Evolutionary conservation across 257 asterid species (phyloP).

Genomic region (Verbascum thapsus): DNA sequence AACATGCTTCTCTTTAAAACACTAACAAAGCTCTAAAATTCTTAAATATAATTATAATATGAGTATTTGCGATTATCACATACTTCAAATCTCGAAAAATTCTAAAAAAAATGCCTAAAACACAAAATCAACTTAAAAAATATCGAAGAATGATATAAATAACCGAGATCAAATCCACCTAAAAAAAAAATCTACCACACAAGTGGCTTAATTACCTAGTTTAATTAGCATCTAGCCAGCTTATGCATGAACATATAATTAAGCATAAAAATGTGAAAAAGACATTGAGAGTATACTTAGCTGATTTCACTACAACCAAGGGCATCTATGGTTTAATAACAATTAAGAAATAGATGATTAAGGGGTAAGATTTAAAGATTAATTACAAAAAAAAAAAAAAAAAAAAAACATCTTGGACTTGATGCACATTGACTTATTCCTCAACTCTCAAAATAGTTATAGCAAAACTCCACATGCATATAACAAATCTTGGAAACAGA

Average conservation of each 20-base stretch:
- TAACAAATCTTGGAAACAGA: conserved; percentile 22
- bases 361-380: conserved; percentile 31
- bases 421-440: conserved; percentile 51
- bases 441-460: conserved; percentile 28
- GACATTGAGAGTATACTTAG: conserved; percentile 46
- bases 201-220: conserved; percentile 5
- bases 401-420: conserved; percentile 41
- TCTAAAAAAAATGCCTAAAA: too few species aligned
- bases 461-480: conserved; percentile 27
- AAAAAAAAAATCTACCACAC: background rate
- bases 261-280: conserved; percentile 18
- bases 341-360: conserved; percentile 39
- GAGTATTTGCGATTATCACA: too few species aligned
- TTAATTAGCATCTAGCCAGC: background rate
- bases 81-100: too few species aligned
- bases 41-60: too few species aligned
- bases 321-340: conserved; percentile 43
- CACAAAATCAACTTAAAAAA: too few species aligned
- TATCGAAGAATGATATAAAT: too few species aligned
- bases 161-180: background rate
- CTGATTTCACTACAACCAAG: conserved; percentile 51
- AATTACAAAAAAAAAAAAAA: conserved; percentile 24
- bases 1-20: conserved; percentile 18
- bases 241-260: conserved; percentile 4
- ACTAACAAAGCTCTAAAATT: too few species aligned